These are phyloP conservation scores for Aureobasidium melanogenum DNA, from an alignment of 2,329 filamentous ascomycete species.

Conservation along the genomic window DNA sequence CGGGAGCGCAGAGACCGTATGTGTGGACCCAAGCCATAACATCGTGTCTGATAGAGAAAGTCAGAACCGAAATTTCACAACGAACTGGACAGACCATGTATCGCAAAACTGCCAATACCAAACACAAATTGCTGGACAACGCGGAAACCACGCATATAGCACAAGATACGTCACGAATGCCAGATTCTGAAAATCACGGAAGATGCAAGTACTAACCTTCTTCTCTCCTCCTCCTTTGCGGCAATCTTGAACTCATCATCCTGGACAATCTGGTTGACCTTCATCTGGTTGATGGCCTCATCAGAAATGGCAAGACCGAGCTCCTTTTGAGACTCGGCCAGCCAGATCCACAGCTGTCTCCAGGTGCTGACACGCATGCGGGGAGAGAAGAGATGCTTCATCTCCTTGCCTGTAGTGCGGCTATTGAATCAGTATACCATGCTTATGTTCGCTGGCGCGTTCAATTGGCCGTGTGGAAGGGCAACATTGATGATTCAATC, in stretches of 20 bases:
- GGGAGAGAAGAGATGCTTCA: slow-evolving; percentile 72
- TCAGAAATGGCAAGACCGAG: slow-evolving; percentile 67
- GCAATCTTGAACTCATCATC: slow-evolving; percentile 41
- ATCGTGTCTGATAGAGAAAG: slow-evolving; percentile 24
- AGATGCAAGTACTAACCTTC: slow-evolving; percentile 15
- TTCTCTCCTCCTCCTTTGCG: slow-evolving; percentile 40
- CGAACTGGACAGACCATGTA: not conserved
- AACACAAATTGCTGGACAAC: not conserved
- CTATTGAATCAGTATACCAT: slow-evolving; percentile 11
- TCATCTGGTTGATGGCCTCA: slow-evolving; percentile 45
- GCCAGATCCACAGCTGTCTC: slow-evolving; percentile 77
- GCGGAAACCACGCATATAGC: not conserved
- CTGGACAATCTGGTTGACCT: slow-evolving; percentile 34
- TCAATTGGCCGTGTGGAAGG: not conserved
- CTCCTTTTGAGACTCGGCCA: slow-evolving; percentile 74
- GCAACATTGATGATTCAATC: not conserved
- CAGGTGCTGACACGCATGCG: slow-evolving; percentile 68
- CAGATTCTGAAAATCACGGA: not conserved
- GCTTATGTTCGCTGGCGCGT: not conserved
- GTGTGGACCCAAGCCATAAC: slow-evolving; percentile 50
- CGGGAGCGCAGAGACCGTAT: slow-evolving; percentile 64
- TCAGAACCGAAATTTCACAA: not conserved
- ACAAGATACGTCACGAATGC: not conserved
- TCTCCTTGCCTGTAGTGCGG: slow-evolving; percentile 40
- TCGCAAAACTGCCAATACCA: not conserved